Conservation (phyloP, 73 alveolate species). For the Paramecium tetraurelia region DNA sequence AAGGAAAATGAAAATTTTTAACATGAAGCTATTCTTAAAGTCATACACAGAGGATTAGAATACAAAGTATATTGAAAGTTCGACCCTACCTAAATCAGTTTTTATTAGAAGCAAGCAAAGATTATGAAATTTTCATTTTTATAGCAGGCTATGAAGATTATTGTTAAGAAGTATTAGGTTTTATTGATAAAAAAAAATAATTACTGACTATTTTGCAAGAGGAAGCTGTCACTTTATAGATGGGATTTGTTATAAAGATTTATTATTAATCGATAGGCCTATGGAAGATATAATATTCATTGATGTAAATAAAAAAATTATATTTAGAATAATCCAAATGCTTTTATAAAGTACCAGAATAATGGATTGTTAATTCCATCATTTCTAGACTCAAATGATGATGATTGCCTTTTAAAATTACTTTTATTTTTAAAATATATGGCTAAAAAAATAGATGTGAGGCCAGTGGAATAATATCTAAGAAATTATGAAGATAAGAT, state of each 20-base stretch:
- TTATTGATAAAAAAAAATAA: not conserved
- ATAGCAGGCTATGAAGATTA: conserved; percentile 43
- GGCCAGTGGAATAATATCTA: not conserved
- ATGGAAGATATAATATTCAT: not conserved
- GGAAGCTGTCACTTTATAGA: not conserved
- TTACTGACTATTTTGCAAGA: conserved; percentile 32
- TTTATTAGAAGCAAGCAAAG: not conserved
- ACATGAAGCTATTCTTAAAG: conserved; percentile 3
- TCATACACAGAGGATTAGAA: not conserved
- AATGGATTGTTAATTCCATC: conserved; percentile 49
- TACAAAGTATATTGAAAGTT: not conserved
- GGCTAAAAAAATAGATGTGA: conserved; percentile 9
- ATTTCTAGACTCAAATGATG: conserved; percentile 41
- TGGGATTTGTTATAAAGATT: conserved; percentile 25
- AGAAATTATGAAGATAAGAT: not conserved
- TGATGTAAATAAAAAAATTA: not conserved
- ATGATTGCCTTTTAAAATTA: conserved; percentile 15
- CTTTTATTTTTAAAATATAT: conserved; percentile 24
- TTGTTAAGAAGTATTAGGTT: conserved; percentile 1
- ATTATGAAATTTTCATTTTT: conserved; percentile 10
- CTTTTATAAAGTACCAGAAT: not conserved
- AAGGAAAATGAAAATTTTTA: conserved; percentile 11
- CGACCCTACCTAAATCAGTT: not conserved
- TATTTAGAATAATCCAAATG: conserved; percentile 41
- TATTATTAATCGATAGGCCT: not conserved